A percentile compares a stretch with the other conserved stretches of the same genome.
phyloP scores from a whole-genome alignment of 1,284 basidiomycete genomes.

The Hymenochaete sp. region DNA sequence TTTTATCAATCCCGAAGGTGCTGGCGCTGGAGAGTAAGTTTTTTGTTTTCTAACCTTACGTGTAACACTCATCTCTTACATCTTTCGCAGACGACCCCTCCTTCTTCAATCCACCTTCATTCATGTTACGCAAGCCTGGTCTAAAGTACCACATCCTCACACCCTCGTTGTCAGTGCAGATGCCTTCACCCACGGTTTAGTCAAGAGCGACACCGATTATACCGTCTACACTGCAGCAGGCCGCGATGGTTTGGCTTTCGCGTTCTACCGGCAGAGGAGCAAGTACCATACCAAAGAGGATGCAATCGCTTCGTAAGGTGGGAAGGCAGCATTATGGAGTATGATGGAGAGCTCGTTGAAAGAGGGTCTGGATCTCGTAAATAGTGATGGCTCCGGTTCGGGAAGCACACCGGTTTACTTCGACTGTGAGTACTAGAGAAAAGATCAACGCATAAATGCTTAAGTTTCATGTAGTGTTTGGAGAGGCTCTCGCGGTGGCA shows the following conservation, averaged over 20 bases:
- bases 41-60: neutral
- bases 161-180: slow-evolving; percentile 59
- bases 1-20: slow-evolving; percentile 76
- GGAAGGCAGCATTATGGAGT: slow-evolving; percentile 53
- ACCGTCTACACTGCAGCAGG: slow-evolving; percentile 45
- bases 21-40: slow-evolving; percentile 64
- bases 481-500: slow-evolving; percentile 44
- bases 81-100: slow-evolving; percentile 44
- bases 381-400: slow-evolving; percentile 29
- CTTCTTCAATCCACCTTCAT: slow-evolving; percentile 58
- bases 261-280: slow-evolving; percentile 63
- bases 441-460: neutral
- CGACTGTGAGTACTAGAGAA: slow-evolving; percentile 43
- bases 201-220: slow-evolving; percentile 64
- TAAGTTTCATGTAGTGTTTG: slow-evolving; percentile 44
- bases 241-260: slow-evolving; percentile 61
- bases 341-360: slow-evolving; percentile 61
- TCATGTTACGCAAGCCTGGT: slow-evolving; percentile 42
- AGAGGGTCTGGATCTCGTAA: slow-evolving; percentile 46
- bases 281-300: slow-evolving; percentile 66
- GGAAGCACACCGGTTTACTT: slow-evolving; percentile 52
- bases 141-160: slow-evolving; percentile 51
- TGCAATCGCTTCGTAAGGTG: slow-evolving; percentile 41
- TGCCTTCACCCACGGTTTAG: slow-evolving; percentile 48
- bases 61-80: slow-evolving; percentile 5